Base-by-base conservation (phyloP, 345 rosid genomes). In the Salix purpurea region DNA sequence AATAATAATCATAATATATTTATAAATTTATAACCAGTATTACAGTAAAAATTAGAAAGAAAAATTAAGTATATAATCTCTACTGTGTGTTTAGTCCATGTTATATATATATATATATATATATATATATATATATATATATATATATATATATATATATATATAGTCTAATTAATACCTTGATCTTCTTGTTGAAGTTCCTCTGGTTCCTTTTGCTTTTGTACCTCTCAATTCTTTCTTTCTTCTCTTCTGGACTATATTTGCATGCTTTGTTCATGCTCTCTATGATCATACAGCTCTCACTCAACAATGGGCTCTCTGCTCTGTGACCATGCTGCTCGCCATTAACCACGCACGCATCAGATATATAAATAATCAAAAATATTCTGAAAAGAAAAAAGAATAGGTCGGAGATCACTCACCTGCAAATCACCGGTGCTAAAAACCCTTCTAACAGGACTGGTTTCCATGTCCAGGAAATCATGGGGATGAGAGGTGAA, bases 101-200 rank as follows among this genome's bases (percentile, higher is more conserved):
- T 36, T 7, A 7, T 37, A 37, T 37, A 39, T 37, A 1, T 37
- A 58, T 56, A 18, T 24, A 24, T 24, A 24, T 24, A 24, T 24
- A 24, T 37, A 58, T 56, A 18, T 24, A 24, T 24, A 24, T 24
- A 24, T 24, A 24, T 24, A 24, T 24, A 24, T 24, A 24, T 24
- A 24, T 24, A 24, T 28, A 28, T 28, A 28, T 28, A 28, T 30
- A 30, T 30, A 30, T 8, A 8, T 39, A 39, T 39, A 39, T 39
- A 2, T 39, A 58, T n/a, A 19, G 23, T 46, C 9, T 24, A 54
- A 44, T 24, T 16, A 56, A 60, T 66, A 92, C 99, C 99, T 96
- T 93, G 77, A 96, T 96, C 73, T 93, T 96, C 89, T 92, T 96
- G 90, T 86, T 93, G 96, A 96, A 96, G 76, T 96, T 93, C 78